Base-by-base conservation (phyloP, 177 flowering plant genomes). In the Vitis hybrid region DNA sequence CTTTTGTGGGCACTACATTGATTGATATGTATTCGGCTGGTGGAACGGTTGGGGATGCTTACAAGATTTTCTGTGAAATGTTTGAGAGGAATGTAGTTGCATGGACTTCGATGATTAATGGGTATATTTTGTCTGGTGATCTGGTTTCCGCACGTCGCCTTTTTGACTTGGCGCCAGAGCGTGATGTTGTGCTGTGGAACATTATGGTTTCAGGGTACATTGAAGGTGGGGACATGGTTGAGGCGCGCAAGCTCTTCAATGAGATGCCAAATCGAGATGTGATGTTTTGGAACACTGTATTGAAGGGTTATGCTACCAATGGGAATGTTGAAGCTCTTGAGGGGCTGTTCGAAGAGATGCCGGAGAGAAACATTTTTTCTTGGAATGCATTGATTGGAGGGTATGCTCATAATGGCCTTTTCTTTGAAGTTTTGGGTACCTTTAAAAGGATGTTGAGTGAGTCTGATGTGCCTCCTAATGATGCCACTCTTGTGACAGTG, bases 311-410 rank as follows among this genome's bases (percentile, higher is more conserved):
- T 73, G 78, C 86, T 3, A 84, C 72, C 24, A 79, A 77, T 65
- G 88, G 80, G 3, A 81, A 88, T 74, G 17, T 90, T 24, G 78
- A 81, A 63, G 81, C 76, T 2, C 78, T 77, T 53, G 79, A 80
- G 74, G 73, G 41, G 53, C 61, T 89, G 68, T 92, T 93, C 54
- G 87, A 83, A 51, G 84, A 81, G 65, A 90, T 93, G 83, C 88
- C 87, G 3, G 71, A 75, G 69, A 84, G 78, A 70, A 88, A 91
- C 77, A 62, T 86, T 9, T 88, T 90, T 62, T 87, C 93, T 12
- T 93, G 98, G 97, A 93, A 91, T 70, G 93, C 83, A 52, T 70
- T 92, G 75, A 76, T 89, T 56, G 86, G 84, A 57, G 94, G 89
- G 11, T 93, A 85, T 81, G 83, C 84, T 2, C 81, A 68, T 9